These are phyloP conservation scores for Torulaspora gathmanii DNA, from an alignment of 805 yeast species.

Conservation along the genomic window DNA sequence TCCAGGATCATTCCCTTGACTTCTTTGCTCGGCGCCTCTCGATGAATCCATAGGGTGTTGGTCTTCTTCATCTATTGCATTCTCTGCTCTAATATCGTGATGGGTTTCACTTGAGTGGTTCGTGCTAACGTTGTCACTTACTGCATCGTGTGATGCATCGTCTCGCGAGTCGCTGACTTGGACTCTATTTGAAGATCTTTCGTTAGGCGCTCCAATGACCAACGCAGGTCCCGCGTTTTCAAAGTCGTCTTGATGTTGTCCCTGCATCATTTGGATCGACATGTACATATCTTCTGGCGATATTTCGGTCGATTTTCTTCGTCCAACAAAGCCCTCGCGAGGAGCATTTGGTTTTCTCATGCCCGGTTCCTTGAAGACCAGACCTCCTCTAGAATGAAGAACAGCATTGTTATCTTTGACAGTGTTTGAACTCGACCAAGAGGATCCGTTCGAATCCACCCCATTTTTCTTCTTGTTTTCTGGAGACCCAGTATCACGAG, in stretches of 20 bases:
- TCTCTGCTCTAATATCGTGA: not conserved
- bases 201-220: constrained; percentile 63
- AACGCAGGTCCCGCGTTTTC: constrained; percentile 73
- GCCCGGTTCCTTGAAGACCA: constrained; percentile 11
- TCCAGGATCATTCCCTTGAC: not conserved
- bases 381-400: constrained; percentile 9
- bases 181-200: not conserved
- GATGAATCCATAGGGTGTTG: not conserved
- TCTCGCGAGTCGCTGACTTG: not conserved
- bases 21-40: not conserved
- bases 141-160: constrained; percentile 11
- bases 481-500: constrained; percentile 22
- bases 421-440: constrained; percentile 15
- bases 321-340: constrained; percentile 33
- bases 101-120: constrained; percentile 1
- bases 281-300: constrained; percentile 80
- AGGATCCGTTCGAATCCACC: constrained; percentile 8
- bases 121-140: constrained; percentile 11
- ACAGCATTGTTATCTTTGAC: constrained; percentile 7
- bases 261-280: constrained; percentile 77
- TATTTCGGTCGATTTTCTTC: constrained; percentile 43
- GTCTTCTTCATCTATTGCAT: not conserved
- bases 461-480: constrained; percentile 1
- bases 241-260: constrained; percentile 39
- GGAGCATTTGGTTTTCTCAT: constrained; percentile 7